Percentiles rank a stretch among this genome's conserved stretches.
Evolutionary conservation across 2,329 filamentous ascomycete species (phyloP).

Genomic region (Botrytis fabae): DNA sequence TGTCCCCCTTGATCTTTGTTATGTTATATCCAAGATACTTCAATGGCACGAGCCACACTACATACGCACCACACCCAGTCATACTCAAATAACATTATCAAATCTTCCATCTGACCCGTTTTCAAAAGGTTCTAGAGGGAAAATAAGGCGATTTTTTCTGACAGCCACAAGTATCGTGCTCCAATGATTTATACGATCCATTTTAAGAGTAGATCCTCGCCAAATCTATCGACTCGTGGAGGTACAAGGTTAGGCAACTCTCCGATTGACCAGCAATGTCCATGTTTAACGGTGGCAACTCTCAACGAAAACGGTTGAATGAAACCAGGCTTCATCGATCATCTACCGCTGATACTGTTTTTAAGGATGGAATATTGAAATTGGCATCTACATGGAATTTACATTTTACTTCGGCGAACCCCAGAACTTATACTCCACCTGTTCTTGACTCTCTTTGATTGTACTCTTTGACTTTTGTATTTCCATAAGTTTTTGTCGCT

Average conservation of each 20-base stretch:
- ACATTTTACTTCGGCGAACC: neutral
- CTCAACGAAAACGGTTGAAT: neutral
- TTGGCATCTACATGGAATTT: neutral
- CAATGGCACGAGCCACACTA: slow-evolving; percentile 1
- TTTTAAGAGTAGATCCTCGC: neutral
- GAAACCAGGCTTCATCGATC: neutral
- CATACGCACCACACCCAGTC: slow-evolving; percentile 1
- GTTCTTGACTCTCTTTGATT: neutral
- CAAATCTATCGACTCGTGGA: slow-evolving; percentile 8
- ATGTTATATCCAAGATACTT: neutral
- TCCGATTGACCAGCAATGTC: neutral
- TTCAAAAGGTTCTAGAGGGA: neutral
- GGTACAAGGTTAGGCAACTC: neutral
- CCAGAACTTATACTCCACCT: neutral
- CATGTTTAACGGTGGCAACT: slow-evolving; percentile 5
- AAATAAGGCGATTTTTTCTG: neutral
- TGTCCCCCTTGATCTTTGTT: neutral
- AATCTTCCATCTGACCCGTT: neutral
- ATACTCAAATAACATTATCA: slow-evolving; percentile 1
- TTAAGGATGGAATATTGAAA: neutral
- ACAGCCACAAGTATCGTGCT: neutral
- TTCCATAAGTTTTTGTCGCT: neutral
- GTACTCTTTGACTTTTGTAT: neutral
- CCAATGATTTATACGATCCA: neutral
- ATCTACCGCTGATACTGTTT: neutral